phyloP scores from a whole-genome alignment of 495 filamentous ascomycete genomes.

The Aspergillus olivimuriae region DNA sequence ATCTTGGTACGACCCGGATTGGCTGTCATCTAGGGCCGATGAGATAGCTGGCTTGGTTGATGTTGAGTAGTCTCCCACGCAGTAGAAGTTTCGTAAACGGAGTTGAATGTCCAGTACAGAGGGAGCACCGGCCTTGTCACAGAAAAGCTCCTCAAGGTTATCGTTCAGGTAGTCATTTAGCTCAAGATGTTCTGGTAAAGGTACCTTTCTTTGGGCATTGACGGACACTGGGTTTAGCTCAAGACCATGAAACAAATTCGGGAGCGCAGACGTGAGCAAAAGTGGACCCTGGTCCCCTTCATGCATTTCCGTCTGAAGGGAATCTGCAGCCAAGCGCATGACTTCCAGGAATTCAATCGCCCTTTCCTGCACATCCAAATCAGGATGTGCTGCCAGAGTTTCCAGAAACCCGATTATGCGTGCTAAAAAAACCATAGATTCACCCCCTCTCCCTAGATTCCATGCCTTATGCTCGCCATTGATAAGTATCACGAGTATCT shows the following conservation, averaged over 20 bases:
- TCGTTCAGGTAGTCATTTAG: conserved; percentile 75
- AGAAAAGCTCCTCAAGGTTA: conserved; percentile 59
- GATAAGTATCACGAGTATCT: conserved; percentile 67
- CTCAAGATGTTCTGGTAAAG: conserved; percentile 64
- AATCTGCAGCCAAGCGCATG: conserved; percentile 76
- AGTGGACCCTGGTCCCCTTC: conserved; percentile 61
- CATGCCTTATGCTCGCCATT: conserved; percentile 46
- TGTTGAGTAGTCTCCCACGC: conserved; percentile 33
- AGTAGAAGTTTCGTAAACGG: conserved; percentile 64
- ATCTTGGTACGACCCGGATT: conserved; percentile 49
- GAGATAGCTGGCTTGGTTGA: conserved; percentile 28
- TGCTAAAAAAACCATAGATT: conserved; percentile 66
- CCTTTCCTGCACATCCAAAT: conserved; percentile 92
- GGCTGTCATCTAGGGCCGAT: conserved; percentile 9
- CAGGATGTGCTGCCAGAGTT: conserved; percentile 68
- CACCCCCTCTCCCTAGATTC: conserved; percentile 60
- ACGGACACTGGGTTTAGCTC: conserved; percentile 87
- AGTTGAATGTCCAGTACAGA: conserved; percentile 2
- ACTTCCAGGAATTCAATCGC: conserved; percentile 88
- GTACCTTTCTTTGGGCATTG: conserved; percentile 81
- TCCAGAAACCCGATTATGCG: conserved; percentile 78
- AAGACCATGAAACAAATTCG: conserved; percentile 73
- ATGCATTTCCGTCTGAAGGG: conserved; percentile 55
- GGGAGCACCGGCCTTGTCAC: conserved; percentile 4
- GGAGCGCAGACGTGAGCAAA: conserved; percentile 80